Percentiles rank a stretch among this genome's conserved stretches.
Conservation (phyloP, 2,329 filamentous ascomycete genomes). For the Colletotrichum plurivorum region DNA sequence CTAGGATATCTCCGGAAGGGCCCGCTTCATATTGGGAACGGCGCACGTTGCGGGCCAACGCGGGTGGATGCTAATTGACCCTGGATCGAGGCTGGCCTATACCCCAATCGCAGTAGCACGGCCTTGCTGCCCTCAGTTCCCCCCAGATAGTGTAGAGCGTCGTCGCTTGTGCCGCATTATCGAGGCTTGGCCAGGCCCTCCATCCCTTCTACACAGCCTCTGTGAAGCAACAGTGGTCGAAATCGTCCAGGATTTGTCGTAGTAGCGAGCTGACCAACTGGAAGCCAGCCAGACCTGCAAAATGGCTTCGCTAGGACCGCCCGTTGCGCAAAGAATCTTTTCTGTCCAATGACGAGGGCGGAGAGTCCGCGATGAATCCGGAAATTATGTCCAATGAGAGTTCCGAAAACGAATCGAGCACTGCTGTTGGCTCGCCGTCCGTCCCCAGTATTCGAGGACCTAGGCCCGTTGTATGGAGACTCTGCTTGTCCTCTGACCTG, state of each 20-base stretch:
- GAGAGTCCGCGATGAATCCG: constrained; percentile 48
- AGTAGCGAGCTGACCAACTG: constrained; percentile 57
- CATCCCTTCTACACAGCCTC: constrained; percentile 7
- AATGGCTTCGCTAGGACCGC: constrained; percentile 57
- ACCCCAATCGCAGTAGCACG: constrained; percentile 30
- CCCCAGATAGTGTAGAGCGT: constrained; percentile 9
- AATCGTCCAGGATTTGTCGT: constrained; percentile 41
- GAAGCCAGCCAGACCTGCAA: constrained; percentile 56
- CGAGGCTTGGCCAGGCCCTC: constrained; percentile 17
- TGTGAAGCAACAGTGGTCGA: constrained; percentile 1
- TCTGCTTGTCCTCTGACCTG: constrained; percentile 18
- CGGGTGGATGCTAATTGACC: constrained; percentile 35
- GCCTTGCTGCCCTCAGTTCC: constrained; percentile 1
- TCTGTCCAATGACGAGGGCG: constrained; percentile 56
- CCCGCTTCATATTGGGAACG: constrained; percentile 40
- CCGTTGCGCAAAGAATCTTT: constrained; percentile 47
- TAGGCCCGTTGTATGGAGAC: constrained; percentile 14
- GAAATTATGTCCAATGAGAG: constrained; percentile 56
- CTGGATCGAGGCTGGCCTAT: constrained; percentile 27
- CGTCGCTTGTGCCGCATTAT: constrained; percentile 9
- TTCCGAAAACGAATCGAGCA: constrained; percentile 41
- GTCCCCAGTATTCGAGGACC: not conserved
- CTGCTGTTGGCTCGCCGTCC: constrained; percentile 49
- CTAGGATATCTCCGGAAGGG: constrained; percentile 33
- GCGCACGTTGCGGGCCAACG: constrained; percentile 38